Evolutionary conservation across 208 protist genomes (phyloP).

Genomic region (Acanthamoeba healyi): DNA sequence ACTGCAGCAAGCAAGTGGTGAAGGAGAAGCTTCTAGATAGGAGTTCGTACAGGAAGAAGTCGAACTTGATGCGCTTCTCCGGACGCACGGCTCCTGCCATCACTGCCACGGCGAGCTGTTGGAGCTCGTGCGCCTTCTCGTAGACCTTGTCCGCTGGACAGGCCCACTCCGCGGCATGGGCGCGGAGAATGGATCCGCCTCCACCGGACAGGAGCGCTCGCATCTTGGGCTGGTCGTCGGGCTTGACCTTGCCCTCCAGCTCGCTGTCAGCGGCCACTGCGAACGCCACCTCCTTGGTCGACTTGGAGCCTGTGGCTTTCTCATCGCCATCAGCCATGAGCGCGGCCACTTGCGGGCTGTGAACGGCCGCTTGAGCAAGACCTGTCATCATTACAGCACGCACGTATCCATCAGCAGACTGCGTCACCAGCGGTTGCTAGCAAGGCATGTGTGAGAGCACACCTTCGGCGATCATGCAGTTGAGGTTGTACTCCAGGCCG

Average conservation of each 20-base stretch:
- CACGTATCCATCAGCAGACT: no score
- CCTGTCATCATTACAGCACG: no score
- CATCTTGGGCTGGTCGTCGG: conserved; percentile 3
- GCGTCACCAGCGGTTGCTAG: no score
- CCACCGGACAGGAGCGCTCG: neutral
- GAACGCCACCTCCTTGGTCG: conserved; percentile 17
- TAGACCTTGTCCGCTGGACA: neutral
- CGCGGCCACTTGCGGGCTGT: neutral
- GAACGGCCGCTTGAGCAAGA: neutral
- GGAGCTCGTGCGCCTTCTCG: conserved; percentile 44
- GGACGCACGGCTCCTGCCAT: neutral
- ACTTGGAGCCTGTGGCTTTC: neutral
- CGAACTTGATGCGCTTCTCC: neutral
- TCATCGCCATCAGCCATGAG: neutral
- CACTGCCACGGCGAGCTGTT: conserved; percentile 12
- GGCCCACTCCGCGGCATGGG: neutral
- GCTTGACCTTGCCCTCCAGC: conserved; percentile 1
- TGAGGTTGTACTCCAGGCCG: conserved; percentile 35
- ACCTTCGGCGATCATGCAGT: conserved; percentile 56
- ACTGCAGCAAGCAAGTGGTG: no score
- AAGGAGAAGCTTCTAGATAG: no score
- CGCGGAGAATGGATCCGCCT: neutral
- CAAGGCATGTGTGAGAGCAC: neutral
- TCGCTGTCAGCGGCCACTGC: neutral
- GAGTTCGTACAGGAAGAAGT: conserved; percentile 38